Percentiles rank a stretch among this genome's conserved stretches.
phyloP scores from a whole-genome alignment of 169 alveolate genomes.

The Cryptosporidium parvum region DNA sequence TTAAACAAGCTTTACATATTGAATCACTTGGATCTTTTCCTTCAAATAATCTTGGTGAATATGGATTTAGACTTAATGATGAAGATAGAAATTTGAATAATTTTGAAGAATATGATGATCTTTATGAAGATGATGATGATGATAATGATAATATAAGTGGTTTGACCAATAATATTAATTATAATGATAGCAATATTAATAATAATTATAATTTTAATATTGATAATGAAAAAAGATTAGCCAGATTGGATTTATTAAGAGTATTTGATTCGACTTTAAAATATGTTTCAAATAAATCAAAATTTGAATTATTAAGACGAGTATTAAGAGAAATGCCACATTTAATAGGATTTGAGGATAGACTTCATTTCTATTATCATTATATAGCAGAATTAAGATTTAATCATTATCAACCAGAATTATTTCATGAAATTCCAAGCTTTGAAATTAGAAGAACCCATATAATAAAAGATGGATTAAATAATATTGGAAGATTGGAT shows the following conservation, averaged over 20 bases:
- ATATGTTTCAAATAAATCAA: slow-evolving; percentile 39
- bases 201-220: slow-evolving; percentile 9
- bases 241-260: slow-evolving; percentile 61
- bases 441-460: slow-evolving; percentile 82
- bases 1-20: slow-evolving; percentile 49
- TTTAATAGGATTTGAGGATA: slow-evolving; percentile 78
- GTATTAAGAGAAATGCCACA: slow-evolving; percentile 75
- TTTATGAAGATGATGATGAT: neutral
- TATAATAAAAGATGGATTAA: slow-evolving; percentile 83
- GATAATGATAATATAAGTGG: neutral
- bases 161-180: neutral
- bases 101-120: neutral
- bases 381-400: slow-evolving; percentile 76
- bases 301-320: slow-evolving; percentile 40
- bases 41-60: slow-evolving; percentile 27
- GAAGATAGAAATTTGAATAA: slow-evolving; percentile 13
- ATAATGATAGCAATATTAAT: slow-evolving; percentile 59
- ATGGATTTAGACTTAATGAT: neutral
- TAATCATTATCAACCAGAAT: slow-evolving; percentile 71
- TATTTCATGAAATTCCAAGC: slow-evolving; percentile 72
- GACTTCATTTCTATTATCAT: slow-evolving; percentile 77
- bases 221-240: slow-evolving; percentile 59
- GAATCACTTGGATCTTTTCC: slow-evolving; percentile 67
- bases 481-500: slow-evolving; percentile 77
- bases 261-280: slow-evolving; percentile 74